Conservation (phyloP, 495 filamentous ascomycete genomes). For the Aspergillus haitiensis region DNA sequence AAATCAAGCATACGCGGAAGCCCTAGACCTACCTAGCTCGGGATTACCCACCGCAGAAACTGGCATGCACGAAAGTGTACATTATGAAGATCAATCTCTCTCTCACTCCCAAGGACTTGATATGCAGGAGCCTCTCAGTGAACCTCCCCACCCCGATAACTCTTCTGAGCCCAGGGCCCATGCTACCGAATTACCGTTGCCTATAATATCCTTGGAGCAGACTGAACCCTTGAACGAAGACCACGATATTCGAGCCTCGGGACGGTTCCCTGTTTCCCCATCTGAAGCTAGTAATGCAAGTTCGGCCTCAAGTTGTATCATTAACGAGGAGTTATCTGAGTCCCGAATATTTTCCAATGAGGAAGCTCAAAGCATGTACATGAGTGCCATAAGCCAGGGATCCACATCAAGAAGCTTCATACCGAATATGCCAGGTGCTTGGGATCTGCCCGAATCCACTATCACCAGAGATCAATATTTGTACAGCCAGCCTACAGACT, state of each 20-base stretch:
- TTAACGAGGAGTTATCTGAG: constrained; percentile 56
- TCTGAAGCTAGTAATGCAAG: constrained; percentile 30
- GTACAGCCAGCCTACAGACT: constrained; percentile 1
- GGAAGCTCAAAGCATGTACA: constrained; percentile 95
- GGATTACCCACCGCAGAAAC: constrained; percentile 6
- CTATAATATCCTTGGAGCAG: neutral
- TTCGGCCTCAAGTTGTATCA: constrained; percentile 25
- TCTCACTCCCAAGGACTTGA: neutral
- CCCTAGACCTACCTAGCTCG: constrained; percentile 20
- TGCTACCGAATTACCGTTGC: neutral
- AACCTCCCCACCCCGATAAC: constrained; percentile 3
- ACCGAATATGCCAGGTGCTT: constrained; percentile 59
- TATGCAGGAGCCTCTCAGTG: constrained; percentile 5
- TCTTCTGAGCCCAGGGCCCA: constrained; percentile 1
- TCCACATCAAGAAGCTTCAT: constrained; percentile 37
- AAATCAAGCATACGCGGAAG: constrained; percentile 17
- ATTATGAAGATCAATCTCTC: neutral
- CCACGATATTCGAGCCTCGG: neutral
- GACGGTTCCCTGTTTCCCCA: constrained; percentile 20
- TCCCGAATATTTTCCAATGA: constrained; percentile 87
- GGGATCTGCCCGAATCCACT: constrained; percentile 48
- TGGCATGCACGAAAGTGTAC: constrained; percentile 2
- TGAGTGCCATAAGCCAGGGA: constrained; percentile 65
- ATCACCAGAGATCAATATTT: constrained; percentile 2
- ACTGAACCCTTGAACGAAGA: neutral